These are phyloP conservation scores for Starmera dryadoides DNA, from an alignment of 805 yeast species.

Conservation along the genomic window DNA sequence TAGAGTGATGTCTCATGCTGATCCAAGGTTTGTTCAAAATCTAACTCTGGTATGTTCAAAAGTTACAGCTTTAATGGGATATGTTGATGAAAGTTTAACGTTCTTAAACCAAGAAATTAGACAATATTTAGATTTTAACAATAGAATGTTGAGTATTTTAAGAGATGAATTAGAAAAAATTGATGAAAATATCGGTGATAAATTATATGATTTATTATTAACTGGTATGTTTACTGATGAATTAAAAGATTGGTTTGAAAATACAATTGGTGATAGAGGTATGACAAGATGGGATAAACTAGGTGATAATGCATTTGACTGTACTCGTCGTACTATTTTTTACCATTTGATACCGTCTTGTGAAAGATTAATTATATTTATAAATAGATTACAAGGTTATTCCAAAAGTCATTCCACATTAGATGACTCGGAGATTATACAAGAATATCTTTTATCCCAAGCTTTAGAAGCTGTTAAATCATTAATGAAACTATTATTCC, in stretches of 20 bases:
- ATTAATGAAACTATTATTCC: constrained; percentile 25
- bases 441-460: constrained; percentile 4
- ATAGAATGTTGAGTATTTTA: constrained; percentile 27
- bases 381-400: constrained; percentile 35
- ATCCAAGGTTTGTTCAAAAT: constrained; percentile 8
- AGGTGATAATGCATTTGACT: constrained; percentile 45
- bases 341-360: constrained; percentile 45
- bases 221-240: constrained; percentile 47
- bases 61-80: constrained; percentile 20
- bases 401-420: constrained; percentile 25
- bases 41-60: constrained; percentile 13
- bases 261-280: constrained; percentile 63
- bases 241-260: constrained; percentile 52
- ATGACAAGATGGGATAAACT: constrained; percentile 44
- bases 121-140: constrained; percentile 30
- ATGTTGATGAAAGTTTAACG: constrained; percentile 25
- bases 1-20: constrained; percentile 3
- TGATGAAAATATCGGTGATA: constrained; percentile 26
- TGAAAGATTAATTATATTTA: constrained; percentile 44
- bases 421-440: constrained; percentile 1
- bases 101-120: constrained; percentile 24
- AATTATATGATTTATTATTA: constrained; percentile 39
- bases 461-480: constrained; percentile 9
- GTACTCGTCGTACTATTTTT: constrained; percentile 37
- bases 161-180: constrained; percentile 23